phyloP scores from a whole-genome alignment of 208 protist species.

The Trypanosoma brucei region DNA sequence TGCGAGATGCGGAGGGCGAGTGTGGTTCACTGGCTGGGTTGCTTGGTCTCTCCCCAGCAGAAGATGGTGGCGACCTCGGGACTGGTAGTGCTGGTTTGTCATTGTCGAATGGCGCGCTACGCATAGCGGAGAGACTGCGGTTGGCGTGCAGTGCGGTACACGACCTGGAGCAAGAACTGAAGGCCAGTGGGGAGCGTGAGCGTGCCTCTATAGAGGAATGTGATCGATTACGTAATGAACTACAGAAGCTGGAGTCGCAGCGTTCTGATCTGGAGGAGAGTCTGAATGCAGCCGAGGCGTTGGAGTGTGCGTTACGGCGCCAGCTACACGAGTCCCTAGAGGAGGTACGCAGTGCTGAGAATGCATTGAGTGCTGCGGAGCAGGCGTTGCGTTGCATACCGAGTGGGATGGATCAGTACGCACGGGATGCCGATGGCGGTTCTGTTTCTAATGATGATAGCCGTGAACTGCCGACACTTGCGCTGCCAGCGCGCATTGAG shows the following conservation, averaged over 20 bases:
- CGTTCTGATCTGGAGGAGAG: background rate
- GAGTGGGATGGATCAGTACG: background rate
- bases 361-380: background rate
- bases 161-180: background rate
- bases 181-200: background rate
- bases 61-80: no score
- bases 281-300: background rate
- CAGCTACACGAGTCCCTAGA: background rate
- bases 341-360: background rate
- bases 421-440: background rate
- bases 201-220: background rate
- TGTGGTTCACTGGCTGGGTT: conserved; percentile 1
- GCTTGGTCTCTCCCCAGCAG: background rate
- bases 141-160: background rate
- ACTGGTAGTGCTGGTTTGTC: background rate
- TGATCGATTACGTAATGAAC: background rate
- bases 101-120: background rate
- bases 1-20: conserved; percentile 5
- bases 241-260: background rate
- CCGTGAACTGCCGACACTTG: background rate
- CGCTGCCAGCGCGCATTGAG: conserved; percentile 6
- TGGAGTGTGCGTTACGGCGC: background rate
- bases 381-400: background rate
- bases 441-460: background rate
- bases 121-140: background rate